phyloP scores from a whole-genome alignment of 257 asterid genomes.

The Nicotiana otophora region DNA sequence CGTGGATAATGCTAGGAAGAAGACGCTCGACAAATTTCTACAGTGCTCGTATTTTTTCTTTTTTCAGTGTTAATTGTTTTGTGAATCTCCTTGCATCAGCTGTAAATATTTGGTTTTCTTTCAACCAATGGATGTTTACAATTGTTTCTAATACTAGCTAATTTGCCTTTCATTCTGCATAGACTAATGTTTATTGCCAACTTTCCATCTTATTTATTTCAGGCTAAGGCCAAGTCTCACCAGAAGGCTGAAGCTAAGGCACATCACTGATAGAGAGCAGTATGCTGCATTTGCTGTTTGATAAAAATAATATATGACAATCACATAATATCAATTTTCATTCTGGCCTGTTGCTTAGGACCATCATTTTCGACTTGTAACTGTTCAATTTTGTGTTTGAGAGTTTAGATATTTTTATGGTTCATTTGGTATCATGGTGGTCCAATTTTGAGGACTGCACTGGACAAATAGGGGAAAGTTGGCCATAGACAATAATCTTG shows the following conservation, averaged over 20 bases:
- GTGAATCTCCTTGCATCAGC: not conserved
- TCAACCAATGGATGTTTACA: not conserved
- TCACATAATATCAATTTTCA: constrained; percentile 12
- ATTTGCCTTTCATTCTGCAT: not conserved
- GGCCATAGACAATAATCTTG: constrained; percentile 3
- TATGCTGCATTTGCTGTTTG: constrained; percentile 13
- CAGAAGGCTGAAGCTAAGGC: constrained; percentile 64
- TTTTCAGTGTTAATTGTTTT: not conserved
- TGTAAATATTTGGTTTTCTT: not conserved
- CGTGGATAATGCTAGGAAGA: not conserved
- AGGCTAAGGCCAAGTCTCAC: constrained; percentile 57
- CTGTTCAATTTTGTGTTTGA: constrained; percentile 15
- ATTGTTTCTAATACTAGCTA: not conserved
- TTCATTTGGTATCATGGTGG: constrained; percentile 5
- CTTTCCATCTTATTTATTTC: constrained; percentile 20
- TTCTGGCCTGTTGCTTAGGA: constrained; percentile 32
- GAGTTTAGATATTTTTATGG: constrained; percentile 14
- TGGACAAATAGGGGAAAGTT: not conserved
- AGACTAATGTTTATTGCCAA: not conserved
- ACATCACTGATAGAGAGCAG: constrained; percentile 43
- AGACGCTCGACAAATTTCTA: not conserved
- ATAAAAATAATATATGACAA: constrained; percentile 39
- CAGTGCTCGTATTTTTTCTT: not conserved
- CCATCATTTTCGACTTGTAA: constrained; percentile 27
- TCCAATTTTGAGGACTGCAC: constrained; percentile 8